Evolutionary conservation across 306 rosid genomes (phyloP).

Genomic region (Medicago ruthenica): DNA sequence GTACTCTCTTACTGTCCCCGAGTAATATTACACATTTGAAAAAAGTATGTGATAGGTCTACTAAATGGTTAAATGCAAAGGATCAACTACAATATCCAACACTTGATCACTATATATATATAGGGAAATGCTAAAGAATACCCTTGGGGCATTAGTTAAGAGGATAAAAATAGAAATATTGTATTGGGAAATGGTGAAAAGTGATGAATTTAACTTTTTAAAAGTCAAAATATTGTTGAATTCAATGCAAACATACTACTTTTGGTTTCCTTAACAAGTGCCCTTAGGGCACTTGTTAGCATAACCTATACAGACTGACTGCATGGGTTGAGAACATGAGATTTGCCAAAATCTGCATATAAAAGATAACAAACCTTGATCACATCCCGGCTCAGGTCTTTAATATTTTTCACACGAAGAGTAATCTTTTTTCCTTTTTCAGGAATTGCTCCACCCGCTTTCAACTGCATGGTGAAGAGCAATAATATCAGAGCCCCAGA

Average conservation of each 20-base stretch:
- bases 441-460: constrained; percentile 92
- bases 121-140: too few relatives aligned
- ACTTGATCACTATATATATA: constrained; percentile 1
- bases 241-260: too few relatives aligned
- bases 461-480: constrained; percentile 65
- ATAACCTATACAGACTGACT: too few relatives aligned
- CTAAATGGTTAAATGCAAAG: background rate
- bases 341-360: constrained; percentile 19
- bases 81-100: constrained; percentile 8
- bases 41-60: background rate
- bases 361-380: constrained; percentile 71
- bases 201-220: too few relatives aligned
- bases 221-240: too few relatives aligned
- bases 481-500: constrained; percentile 32
- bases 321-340: constrained; percentile 1
- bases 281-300: too few relatives aligned
- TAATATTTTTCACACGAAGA: constrained; percentile 62
- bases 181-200: too few relatives aligned
- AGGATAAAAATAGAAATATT: too few relatives aligned
- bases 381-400: constrained; percentile 89
- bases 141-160: too few relatives aligned
- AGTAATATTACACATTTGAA: constrained; percentile 6
- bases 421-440: constrained; percentile 82
- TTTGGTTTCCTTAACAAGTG: too few relatives aligned
- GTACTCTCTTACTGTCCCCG: constrained; percentile 16